Evolutionary conservation across 2,329 filamentous ascomycete genomes (phyloP), one percentile per base, ranked within the genome.

Genomic region (Neoarthrinium moseri): DNA sequence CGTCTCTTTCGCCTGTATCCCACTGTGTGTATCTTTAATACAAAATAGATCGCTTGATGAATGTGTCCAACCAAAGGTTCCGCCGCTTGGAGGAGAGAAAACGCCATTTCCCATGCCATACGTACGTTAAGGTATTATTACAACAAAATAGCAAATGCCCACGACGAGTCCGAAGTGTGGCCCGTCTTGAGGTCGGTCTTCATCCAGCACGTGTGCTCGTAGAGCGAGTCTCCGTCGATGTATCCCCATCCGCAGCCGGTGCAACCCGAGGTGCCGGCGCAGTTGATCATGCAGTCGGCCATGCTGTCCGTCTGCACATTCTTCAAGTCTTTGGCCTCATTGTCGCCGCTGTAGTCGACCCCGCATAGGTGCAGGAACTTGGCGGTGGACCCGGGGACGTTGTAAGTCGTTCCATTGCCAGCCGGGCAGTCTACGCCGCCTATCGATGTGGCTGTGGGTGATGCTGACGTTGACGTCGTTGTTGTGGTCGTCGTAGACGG

Each of bases 191-290:
- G 48, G 26, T 63, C 56, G 6, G 58, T 59, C 56, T 75, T 75
- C 45, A 75, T 50, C 65, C 66, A 76, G 53, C 73, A 76, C 5
- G 62, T 60, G 43, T 71, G 70, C 44, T 66, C 60, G 29, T 59
- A 58, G 2, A 65, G 65, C 10, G 59, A 47, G 35, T 72, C 71
- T n/a, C 68, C 67, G 1, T 64, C 51, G 7, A 73, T 59, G 39
- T 67, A 63, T 3, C 73, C 73, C 72, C 72, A 76, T 8, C 70
- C 68, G 39, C 65, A 71, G 5, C 67, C 73, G 1, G 65, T 66
- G 50, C 72, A 75, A 15, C 59, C 62, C 3, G 53, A 39, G 8
- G 63, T 67, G 5, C 62, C 63, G 0, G 71, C 71, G 50, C 72
- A 75, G 27, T 66, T 66, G 37, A 67, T 62, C 53, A 75, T 73